Conservation (phyloP, 1,284 basidiomycete species). For the Cystobasidiaceae sp. region DNA sequence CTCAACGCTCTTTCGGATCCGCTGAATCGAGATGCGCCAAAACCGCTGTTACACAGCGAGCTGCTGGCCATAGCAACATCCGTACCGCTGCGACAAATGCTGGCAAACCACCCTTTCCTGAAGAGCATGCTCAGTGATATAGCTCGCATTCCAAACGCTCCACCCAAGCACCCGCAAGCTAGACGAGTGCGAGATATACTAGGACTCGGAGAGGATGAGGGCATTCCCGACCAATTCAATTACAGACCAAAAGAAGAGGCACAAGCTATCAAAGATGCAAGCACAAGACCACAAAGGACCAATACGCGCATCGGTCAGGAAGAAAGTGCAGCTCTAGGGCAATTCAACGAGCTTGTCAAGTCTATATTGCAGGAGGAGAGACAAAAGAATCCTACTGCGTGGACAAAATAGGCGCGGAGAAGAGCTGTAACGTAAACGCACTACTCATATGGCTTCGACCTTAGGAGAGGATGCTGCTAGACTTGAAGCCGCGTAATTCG, state of each 20-base stretch:
- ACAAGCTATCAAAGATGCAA: background rate
- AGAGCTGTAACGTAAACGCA: too few species aligned
- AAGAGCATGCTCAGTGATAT: conserved; percentile 3
- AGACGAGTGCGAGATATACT: conserved; percentile 21
- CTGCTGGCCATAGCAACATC: conserved; percentile 29
- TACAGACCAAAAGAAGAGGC: conserved; percentile 25
- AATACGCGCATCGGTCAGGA: background rate
- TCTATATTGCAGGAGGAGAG: conserved; percentile 16
- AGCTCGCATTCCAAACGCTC: conserved; percentile 25
- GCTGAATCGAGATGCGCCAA: conserved; percentile 28
- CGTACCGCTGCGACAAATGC: conserved; percentile 16
- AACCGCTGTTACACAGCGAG: conserved; percentile 12
- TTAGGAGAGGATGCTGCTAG: background rate
- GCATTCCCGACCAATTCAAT: conserved; percentile 9
- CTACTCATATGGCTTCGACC: too few species aligned
- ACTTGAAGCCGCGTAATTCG: too few species aligned
- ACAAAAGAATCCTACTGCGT: too few species aligned
- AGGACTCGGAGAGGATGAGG: conserved; percentile 23
- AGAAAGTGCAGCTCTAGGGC: background rate
- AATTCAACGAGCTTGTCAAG: conserved; percentile 26
- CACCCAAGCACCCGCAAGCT: conserved; percentile 18
- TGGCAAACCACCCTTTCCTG: conserved; percentile 20
- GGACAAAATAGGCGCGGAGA: too few species aligned
- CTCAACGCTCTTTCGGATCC: conserved; percentile 26
- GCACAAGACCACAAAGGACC: background rate